phyloP scores from a whole-genome alignment of 2,329 filamentous ascomycete genomes.

The Coniochaeta prunicola region DNA sequence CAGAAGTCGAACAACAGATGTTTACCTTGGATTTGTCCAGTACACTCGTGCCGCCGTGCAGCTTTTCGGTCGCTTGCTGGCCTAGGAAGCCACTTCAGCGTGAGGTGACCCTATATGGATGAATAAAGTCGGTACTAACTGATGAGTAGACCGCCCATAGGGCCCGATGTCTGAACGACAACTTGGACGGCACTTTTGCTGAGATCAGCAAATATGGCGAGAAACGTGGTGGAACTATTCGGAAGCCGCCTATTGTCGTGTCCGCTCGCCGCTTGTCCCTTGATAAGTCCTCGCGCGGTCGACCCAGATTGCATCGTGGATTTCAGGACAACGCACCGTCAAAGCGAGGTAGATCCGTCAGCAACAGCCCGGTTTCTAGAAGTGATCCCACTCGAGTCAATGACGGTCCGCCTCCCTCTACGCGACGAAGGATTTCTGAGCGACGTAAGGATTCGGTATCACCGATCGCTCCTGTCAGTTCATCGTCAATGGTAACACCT shows the following conservation, averaged over 20 bases:
- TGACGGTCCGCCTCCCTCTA: neutral
- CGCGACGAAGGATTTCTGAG: neutral
- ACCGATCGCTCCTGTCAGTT: neutral
- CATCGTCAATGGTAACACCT: neutral
- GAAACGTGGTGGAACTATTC: neutral
- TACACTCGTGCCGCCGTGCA: conserved; percentile 9
- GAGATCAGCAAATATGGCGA: conserved; percentile 10
- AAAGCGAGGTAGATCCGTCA: neutral
- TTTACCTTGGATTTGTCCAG: conserved; percentile 13
- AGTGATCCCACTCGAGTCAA: neutral
- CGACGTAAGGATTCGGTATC: neutral
- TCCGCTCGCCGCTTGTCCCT: neutral
- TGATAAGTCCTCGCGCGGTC: neutral
- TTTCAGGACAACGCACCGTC: neutral
- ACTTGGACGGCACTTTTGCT: conserved; percentile 14
- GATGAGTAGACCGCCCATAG: neutral
- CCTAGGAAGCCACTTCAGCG: conserved; percentile 10
- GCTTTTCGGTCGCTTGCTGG: conserved; percentile 4
- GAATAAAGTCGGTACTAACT: neutral
- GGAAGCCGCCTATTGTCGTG: neutral
- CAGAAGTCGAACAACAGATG: conserved; percentile 5
- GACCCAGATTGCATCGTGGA: neutral
- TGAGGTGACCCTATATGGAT: conserved; percentile 4
- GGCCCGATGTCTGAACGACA: conserved; percentile 12
- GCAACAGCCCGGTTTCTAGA: neutral